Evolutionary conservation across 148 eudicot genomes (phyloP), one percentile per base, ranked within the genome.

Genomic region (Salicornia ramosissima): DNA sequence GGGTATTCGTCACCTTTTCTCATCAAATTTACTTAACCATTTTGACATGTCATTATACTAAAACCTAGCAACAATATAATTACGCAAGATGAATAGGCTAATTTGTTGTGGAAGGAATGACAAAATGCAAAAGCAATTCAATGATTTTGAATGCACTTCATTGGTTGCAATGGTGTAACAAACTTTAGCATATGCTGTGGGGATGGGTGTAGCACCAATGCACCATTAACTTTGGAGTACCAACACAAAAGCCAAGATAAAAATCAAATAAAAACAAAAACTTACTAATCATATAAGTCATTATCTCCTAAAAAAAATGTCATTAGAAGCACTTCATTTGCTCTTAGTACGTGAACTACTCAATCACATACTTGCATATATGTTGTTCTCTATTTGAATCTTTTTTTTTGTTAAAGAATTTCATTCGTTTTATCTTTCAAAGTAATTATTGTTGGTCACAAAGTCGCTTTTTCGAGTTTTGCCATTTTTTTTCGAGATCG

Each of bases 161-260:
- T 75, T 63, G 78, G 54, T 22, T 68, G 56, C 68, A 30, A 26
- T 75, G 28, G 34, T 29, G 62, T n/a, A 58, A 50, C 43, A 49
- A 58, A 61, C 56, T 69, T 30, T 62, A 34, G 73, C 78, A 75
- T 75, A 73, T 75, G 78, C 31, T 51, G 73, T 65, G 56, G 77
- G 66, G 69, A 62, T 61, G 73, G 22, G 52, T 55, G 26, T 34
- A 50, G 61, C 52, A 64, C 74, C 65, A 62, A n/a, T n/a, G n/a
- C n/a, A n/a, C n/a, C n/a, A n/a, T 60, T 62, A 62, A 45, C 78
- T 53, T 53, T 64, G 9, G 10, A 12, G 15, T 43, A 24, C 54
- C 60, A 53, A 29, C 69, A 34, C 49, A 18, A 68, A 74, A 67
- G 12, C 15, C 21, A 22, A 36, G 10, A 36, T 15, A 14, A 26